Percentiles rank a stretch among this genome's conserved stretches.
Conservation (phyloP, 148 eudicot genomes). For the Chenopodium berlandieri region DNA sequence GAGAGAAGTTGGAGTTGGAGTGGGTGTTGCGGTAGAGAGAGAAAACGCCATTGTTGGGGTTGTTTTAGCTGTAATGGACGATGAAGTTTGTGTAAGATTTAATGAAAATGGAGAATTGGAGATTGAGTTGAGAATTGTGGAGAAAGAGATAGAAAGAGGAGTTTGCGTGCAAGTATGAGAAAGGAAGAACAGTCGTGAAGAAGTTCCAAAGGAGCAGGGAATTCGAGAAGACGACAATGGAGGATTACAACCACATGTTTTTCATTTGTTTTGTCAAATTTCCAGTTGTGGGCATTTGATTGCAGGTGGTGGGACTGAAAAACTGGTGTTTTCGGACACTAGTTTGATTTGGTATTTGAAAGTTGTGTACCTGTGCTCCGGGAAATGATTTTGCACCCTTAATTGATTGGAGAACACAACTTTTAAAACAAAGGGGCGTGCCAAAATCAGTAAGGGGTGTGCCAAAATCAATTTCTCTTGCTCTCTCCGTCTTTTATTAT, state of each 20-base stretch:
- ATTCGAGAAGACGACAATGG: constrained; percentile 10
- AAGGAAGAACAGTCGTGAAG: constrained; percentile 17
- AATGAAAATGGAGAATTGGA: background rate
- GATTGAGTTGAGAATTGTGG: background rate
- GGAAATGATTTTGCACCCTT: too few species aligned
- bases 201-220: background rate
- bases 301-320: too few species aligned
- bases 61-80: background rate
- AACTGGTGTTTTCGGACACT: too few species aligned
- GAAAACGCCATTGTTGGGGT: constrained; percentile 16
- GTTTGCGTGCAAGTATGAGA: constrained; percentile 22
- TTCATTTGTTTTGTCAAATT: background rate
- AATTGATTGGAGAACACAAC: too few species aligned
- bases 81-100: background rate
- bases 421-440: too few species aligned
- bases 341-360: too few species aligned
- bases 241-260: background rate
- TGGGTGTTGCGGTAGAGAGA: constrained; percentile 7
- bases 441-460: too few species aligned
- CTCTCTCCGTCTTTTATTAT: too few species aligned
- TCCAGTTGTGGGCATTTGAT: too few species aligned
- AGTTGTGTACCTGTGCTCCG: too few species aligned
- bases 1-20: background rate
- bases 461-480: too few species aligned
- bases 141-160: background rate